Conservation (phyloP, 805 yeast species). For the Cyberlindnera xylosilytica region DNA sequence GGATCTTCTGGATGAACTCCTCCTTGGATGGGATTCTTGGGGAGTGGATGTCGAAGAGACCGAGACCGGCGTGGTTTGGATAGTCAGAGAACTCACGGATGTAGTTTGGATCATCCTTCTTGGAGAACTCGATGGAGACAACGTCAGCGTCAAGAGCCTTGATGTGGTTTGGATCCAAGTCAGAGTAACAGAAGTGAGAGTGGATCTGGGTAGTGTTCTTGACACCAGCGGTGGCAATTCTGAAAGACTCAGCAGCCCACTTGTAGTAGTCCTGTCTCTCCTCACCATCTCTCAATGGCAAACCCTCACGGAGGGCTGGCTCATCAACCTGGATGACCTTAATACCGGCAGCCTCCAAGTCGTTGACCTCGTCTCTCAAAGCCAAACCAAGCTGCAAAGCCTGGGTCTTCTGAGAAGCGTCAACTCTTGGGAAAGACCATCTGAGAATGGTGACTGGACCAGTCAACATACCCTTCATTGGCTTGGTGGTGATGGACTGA, state of each 20-base stretch:
- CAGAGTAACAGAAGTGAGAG: slow-evolving; percentile 99
- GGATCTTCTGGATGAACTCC: slow-evolving; percentile 92
- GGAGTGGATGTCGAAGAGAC: slow-evolving; percentile 98
- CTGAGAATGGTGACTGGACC: slow-evolving; percentile 99
- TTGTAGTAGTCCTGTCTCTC: slow-evolving; percentile 95
- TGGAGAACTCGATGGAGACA: slow-evolving; percentile 98
- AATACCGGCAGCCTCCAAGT: slow-evolving; percentile 97
- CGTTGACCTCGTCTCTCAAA: slow-evolving; percentile 96
- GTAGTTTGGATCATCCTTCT: slow-evolving; percentile 99
- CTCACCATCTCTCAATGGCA: slow-evolving; percentile 96
- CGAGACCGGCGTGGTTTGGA: slow-evolving; percentile 99
- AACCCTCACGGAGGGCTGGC: slow-evolving; percentile 99
- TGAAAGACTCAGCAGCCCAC: slow-evolving; percentile 99
- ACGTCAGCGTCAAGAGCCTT: slow-evolving; percentile 99
- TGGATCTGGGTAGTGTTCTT: slow-evolving; percentile 94
- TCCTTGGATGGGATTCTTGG: slow-evolving; percentile 98
- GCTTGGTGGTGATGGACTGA: slow-evolving; percentile 91
- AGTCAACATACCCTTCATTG: slow-evolving; percentile 99
- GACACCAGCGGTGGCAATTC: slow-evolving; percentile 99
- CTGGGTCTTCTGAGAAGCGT: slow-evolving; percentile 88
- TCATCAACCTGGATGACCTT: slow-evolving; percentile 98
- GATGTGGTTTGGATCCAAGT: slow-evolving; percentile 98
- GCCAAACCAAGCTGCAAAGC: slow-evolving; percentile 97
- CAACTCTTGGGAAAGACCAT: slow-evolving; percentile 99
- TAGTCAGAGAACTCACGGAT: slow-evolving; percentile 96